Evolutionary conservation across 148 eudicot genomes (phyloP).

Genomic region (Vaccinium vitisidaea): DNA sequence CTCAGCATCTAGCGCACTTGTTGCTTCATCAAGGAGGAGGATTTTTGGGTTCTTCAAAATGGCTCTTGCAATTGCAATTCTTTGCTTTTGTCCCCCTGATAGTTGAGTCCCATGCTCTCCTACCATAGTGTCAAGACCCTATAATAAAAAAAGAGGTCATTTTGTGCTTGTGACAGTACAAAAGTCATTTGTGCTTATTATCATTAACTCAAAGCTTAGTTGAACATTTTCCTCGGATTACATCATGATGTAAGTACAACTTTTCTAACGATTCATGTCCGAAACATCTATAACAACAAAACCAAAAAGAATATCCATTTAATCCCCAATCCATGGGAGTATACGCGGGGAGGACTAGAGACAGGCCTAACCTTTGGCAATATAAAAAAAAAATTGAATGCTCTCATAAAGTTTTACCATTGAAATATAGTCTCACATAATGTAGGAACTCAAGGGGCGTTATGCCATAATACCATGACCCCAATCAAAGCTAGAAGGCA

Average conservation of each 20-base stretch:
- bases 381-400: neutral
- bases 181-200: neutral
- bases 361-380: neutral
- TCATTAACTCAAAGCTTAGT: neutral
- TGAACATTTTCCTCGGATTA: neutral
- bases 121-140: conserved; percentile 82
- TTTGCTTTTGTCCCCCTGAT: conserved; percentile 24
- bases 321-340: neutral
- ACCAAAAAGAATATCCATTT: neutral
- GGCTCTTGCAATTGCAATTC: conserved; percentile 87
- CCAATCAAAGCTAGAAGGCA: neutral
- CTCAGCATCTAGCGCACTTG: conserved; percentile 81
- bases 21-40: conserved; percentile 33
- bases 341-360: neutral
- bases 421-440: no score
- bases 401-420: neutral
- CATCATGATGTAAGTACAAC: neutral
- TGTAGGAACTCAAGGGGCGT: neutral
- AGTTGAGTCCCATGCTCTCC: conserved; percentile 87
- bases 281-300: neutral
- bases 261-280: neutral
- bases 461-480: neutral
- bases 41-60: conserved; percentile 72
- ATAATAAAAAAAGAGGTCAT: neutral
- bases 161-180: neutral